Evolutionary conservation across 2,329 filamentous ascomycete genomes (phyloP), one percentile per base, ranked within the genome.

Genomic region (Trichoderma sp.): DNA sequence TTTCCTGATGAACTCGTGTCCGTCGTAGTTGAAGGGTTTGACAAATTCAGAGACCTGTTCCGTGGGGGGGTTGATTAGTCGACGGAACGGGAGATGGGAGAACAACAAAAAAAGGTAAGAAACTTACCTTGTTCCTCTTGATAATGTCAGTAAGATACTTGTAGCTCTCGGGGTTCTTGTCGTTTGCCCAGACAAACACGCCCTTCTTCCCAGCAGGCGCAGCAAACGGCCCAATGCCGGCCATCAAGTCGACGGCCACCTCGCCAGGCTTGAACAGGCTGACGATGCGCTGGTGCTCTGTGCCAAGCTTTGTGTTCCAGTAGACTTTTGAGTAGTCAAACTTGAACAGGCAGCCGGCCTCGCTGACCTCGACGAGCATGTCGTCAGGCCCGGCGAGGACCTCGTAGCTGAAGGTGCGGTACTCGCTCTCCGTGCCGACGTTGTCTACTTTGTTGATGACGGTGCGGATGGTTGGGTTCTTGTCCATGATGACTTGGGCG

Each of bases 301-400:
- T 92, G 75, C 96, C 91, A 16, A 99, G 87, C 73, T 95, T 90
- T 75, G 90, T 94, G 81, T 99, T 99, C 95, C 95, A 99, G 84
- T 99, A 99, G 4, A 99, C 96, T 74, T 96, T 96, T 71, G 91
- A 88, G 79, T 97, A 99, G 82, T 99, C 92, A 79, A 99, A 98
- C 68, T 85, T 85, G 82, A 97, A 99, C n/a, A 85, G 83, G 81
- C 96, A 98, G 70, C 89, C 87, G 74, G 92, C 91, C 81, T 97
- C 94, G 72, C 87, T 88, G 64, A 96, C 86, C 71, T 92, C 88
- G 66, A 99, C 96, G 65, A 94, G 89, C 79, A 97, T 83, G 75
- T 98, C 90, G 74, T 93, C 88, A 0, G 89, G 86, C 0, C 96
- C 96, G 1, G 89, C 90, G 0, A 99, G 87, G 16, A 98, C 87